A percentile compares a stretch with the other conserved stretches of the same genome.
phyloP scores from a whole-genome alignment of 345 rosid species.

The Lenwebbia sp. region DNA sequence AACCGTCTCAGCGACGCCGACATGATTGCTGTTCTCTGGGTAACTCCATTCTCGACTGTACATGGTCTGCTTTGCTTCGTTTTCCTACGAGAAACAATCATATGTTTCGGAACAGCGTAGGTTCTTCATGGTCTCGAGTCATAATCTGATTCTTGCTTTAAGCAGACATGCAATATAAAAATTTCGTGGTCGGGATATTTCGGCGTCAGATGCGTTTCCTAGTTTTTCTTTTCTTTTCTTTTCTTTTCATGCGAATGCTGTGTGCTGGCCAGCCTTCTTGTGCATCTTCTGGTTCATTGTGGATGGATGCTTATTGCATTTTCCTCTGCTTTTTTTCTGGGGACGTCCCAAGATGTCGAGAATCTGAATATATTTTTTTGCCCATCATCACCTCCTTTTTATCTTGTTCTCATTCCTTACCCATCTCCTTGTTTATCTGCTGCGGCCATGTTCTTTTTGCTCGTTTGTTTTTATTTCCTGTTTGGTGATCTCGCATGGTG shows the following conservation, averaged over 20 bases:
- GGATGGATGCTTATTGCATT: not conserved
- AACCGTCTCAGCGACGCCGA: conserved; percentile 50
- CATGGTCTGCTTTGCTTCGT: not conserved
- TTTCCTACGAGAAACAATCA: not conserved
- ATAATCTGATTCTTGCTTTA: not conserved
- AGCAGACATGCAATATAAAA: not conserved
- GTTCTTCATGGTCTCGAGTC: not conserved
- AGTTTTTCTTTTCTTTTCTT: not conserved
- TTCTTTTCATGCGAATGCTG: not conserved
- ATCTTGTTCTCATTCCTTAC: not conserved
- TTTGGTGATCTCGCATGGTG: not conserved
- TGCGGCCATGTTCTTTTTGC: not conserved
- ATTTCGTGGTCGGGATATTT: not conserved
- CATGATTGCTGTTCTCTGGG: conserved; percentile 88
- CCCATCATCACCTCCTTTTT: not conserved
- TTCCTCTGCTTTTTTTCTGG: not conserved
- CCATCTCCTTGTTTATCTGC: not conserved
- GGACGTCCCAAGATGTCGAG: conserved; percentile 2
- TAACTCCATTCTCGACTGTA: conserved; percentile 3
- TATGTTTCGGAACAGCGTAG: not conserved
- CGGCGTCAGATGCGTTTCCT: not conserved
- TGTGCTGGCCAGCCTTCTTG: not conserved
- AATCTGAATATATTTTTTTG: conserved; percentile 6
- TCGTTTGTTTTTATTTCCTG: not conserved
- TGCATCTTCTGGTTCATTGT: not conserved